These are phyloP conservation scores for Vickermania ingenoplastis DNA, from an alignment of 208 protist species.

Conservation along the genomic window DNA sequence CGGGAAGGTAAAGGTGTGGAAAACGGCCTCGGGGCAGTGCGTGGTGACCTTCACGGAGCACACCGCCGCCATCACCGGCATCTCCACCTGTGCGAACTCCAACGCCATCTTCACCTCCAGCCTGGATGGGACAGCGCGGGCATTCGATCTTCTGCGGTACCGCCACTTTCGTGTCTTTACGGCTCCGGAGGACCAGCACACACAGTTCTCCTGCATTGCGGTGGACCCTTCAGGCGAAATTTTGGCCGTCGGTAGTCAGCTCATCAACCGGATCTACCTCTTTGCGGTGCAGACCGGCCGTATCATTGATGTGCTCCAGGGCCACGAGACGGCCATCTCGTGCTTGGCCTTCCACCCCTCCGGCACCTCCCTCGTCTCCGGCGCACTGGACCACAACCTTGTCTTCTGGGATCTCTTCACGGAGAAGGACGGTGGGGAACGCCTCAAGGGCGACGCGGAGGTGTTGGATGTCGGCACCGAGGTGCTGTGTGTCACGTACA, in stretches of 20 bases:
- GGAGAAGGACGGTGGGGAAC: conserved; percentile 69
- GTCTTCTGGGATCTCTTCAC: conserved; percentile 89
- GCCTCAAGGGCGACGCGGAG: conserved; percentile 79
- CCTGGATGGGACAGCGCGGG: conserved; percentile 85
- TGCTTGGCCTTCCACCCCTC: conserved; percentile 85
- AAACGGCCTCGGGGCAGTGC: conserved; percentile 81
- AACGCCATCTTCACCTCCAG: conserved; percentile 90
- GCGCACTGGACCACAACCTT: conserved; percentile 82
- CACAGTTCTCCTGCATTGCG: conserved; percentile 87
- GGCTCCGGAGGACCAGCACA: conserved; percentile 37
- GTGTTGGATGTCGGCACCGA: conserved; percentile 73
- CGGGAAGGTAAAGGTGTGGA: conserved; percentile 93
- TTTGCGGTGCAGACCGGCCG: conserved; percentile 90
- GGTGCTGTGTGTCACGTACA: conserved; percentile 79
- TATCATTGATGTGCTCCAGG: conserved; percentile 81
- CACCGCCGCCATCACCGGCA: conserved; percentile 72
- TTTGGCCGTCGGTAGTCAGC: conserved; percentile 74
- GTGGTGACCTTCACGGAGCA: conserved; percentile 92
- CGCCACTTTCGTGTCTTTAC: conserved; percentile 86
- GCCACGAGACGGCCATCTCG: conserved; percentile 83
- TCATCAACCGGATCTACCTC: conserved; percentile 77
- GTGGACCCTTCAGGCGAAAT: conserved; percentile 89
- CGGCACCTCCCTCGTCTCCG: conserved; percentile 75
- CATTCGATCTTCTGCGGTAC: conserved; percentile 88
- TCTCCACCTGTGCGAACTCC: conserved; percentile 65